These are phyloP conservation scores for Aeschynomene evenia DNA, from an alignment of 306 rosid genomes.

Conservation along the genomic window DNA sequence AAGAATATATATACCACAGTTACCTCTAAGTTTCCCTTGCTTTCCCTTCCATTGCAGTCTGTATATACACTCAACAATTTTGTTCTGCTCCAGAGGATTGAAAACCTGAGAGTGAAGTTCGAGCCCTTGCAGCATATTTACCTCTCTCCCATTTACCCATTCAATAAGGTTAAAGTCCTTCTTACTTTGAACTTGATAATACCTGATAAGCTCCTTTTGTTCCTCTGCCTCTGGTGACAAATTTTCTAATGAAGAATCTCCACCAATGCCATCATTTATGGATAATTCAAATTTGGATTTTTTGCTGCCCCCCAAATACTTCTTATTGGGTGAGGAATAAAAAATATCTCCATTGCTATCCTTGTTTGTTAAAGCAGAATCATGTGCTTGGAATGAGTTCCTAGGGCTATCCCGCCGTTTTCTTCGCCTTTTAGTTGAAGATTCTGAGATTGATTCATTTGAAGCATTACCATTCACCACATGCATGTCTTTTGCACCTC, in stretches of 20 bases:
- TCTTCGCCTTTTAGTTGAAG: not conserved
- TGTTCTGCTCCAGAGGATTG: slow-evolving; percentile 40
- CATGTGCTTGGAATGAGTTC: not conserved
- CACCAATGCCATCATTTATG: slow-evolving; percentile 33
- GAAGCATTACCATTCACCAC: slow-evolving; percentile 2
- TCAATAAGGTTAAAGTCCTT: slow-evolving; percentile 34
- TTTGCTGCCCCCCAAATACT: not conserved
- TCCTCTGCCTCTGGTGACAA: slow-evolving; percentile 33
- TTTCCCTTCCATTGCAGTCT: slow-evolving; percentile 43
- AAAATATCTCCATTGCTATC: not conserved
- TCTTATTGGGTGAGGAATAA: not conserved
- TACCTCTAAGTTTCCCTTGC: slow-evolving; percentile 52
- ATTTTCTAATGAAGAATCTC: slow-evolving; percentile 18
- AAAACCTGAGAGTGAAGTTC: slow-evolving; percentile 54
- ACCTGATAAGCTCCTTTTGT: slow-evolving; percentile 33
- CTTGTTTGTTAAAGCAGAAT: not conserved
- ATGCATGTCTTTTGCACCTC: not conserved
- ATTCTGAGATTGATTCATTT: slow-evolving; percentile 11
- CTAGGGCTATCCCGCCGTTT: not conserved
- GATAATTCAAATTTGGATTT: slow-evolving; percentile 30
- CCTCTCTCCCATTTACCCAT: slow-evolving; percentile 23
- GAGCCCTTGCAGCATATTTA: slow-evolving; percentile 49
- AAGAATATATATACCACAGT: not conserved
- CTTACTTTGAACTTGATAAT: slow-evolving; percentile 25
- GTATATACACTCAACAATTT: slow-evolving; percentile 42